Evolutionary conservation across 192 early-diverging fungal genomes (phyloP), one percentile per base, ranked within the genome.

Genomic region (Mortierella antarctica): DNA sequence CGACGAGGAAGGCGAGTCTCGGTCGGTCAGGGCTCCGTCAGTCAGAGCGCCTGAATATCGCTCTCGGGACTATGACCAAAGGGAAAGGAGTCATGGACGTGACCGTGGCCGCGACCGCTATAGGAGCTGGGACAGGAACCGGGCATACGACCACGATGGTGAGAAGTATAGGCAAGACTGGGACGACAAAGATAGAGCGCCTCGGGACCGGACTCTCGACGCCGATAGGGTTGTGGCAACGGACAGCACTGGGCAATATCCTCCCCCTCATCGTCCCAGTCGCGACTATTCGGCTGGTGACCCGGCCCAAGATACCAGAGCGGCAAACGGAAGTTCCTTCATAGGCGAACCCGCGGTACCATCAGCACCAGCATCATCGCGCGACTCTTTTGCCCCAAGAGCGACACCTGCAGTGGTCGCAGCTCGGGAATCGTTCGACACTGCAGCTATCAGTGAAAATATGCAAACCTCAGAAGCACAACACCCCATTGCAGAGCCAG

Each of bases 1-100:
- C 2, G 77, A 80, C 12, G 77, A 71, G 20, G 77, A 68, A n/a
- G 64, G 58, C 40, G 77, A 80, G 10, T 39, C 67, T n/a, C 70
- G 13, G 21, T 48, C 70, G 5, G 48, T 62, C 17, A 73, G 73
- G 52, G 67, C 49, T 48, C 62, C 63, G 18, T 48, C 70, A 2
- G 48, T 67, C 12, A 73, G 73, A 52, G 67, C 49, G 49, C 62
- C 63, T n/a, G 71, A 72, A 13, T 70, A 67, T 17, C 53, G 45
- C 8, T 55, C 61, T 17, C 67, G 60, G 10, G 74, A 70, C 0
- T 68, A 76, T 59, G 66, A 70, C 21, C 65, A 65, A 42, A 63
- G 62, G 17, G 71, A 65, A 23, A 51, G 66, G 17, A 62, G 67
- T 17, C 74, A 67, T 9, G 53, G 60, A 4, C 66, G 53, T 57